A percentile compares a stretch with the other conserved stretches of the same genome.
Conservation (phyloP, 495 filamentous ascomycete genomes). For the Aspergillus funiculosus region DNA sequence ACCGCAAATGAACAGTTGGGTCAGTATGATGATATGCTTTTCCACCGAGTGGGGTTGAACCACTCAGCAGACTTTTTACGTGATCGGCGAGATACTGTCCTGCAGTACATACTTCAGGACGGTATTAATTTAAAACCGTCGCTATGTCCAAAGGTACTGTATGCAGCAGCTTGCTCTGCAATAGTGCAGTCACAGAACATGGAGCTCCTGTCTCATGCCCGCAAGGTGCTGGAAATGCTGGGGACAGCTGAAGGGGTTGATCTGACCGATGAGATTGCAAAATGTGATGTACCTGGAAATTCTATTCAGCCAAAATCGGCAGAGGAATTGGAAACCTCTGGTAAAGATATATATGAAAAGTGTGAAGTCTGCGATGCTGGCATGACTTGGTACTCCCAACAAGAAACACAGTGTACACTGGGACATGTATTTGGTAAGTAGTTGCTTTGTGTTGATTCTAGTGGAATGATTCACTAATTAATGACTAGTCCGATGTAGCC, state of each 20-base stretch:
- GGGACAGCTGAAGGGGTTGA: slow-evolving; percentile 25
- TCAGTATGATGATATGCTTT: slow-evolving; percentile 6
- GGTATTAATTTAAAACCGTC: slow-evolving; percentile 8
- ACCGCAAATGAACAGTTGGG: slow-evolving; percentile 8
- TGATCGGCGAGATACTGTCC: slow-evolving; percentile 23
- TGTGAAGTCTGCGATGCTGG: slow-evolving; percentile 45
- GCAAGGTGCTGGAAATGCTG: slow-evolving; percentile 26
- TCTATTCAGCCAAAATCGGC: slow-evolving; percentile 23
- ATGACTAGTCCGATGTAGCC: slow-evolving; percentile 45
- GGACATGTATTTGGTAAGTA: slow-evolving; percentile 47
- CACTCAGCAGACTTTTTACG: slow-evolving; percentile 10
- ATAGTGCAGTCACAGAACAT: slow-evolving; percentile 27
- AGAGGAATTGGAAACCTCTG: slow-evolving; percentile 22
- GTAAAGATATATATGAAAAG: slow-evolving; percentile 32
- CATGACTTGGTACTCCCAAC: slow-evolving; percentile 34
- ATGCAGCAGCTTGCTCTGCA: slow-evolving; percentile 36
- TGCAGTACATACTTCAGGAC: slow-evolving; percentile 28
- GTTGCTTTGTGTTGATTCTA: not conserved
- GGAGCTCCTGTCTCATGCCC: slow-evolving; percentile 25
- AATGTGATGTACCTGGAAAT: slow-evolving; percentile 16
- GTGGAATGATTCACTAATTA: not conserved
- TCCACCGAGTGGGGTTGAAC: slow-evolving; percentile 8
- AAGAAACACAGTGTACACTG: slow-evolving; percentile 39
- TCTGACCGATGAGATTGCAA: slow-evolving; percentile 30
- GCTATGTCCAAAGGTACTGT: slow-evolving; percentile 29